phyloP scores from a whole-genome alignment of 2,329 filamentous ascomycete species.

The Trichophyton rubrum region DNA sequence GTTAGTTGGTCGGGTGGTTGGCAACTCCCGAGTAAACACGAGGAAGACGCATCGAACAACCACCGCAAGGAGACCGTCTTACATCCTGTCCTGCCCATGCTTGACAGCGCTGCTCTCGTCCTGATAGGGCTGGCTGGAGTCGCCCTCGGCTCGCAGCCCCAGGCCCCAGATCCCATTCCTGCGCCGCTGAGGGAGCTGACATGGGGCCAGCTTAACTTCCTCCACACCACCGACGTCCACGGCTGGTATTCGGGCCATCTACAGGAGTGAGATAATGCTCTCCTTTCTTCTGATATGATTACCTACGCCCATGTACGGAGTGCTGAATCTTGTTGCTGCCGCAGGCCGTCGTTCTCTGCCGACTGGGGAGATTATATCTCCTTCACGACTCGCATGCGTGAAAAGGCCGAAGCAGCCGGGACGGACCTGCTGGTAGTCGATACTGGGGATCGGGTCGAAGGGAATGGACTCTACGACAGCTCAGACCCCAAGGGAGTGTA shows the following conservation, averaged over 20 bases:
- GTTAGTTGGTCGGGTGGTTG: too few relatives aligned
- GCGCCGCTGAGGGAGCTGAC: slow-evolving; percentile 72
- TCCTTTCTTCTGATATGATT: slow-evolving; percentile 6
- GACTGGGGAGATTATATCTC: slow-evolving; percentile 98
- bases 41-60: too few relatives aligned
- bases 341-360: slow-evolving; percentile 42
- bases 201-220: slow-evolving; percentile 91
- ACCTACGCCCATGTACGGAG: not conserved
- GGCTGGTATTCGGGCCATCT: slow-evolving; percentile 92
- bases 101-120: slow-evolving; percentile 6
- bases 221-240: slow-evolving; percentile 95
- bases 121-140: slow-evolving; percentile 14
- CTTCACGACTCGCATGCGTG: slow-evolving; percentile 70
- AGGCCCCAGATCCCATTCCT: slow-evolving; percentile 61
- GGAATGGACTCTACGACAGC: slow-evolving; percentile 87
- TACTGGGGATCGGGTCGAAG: slow-evolving; percentile 85
- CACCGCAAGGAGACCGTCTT: too few relatives aligned
- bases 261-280: slow-evolving; percentile 53
- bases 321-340: not conserved
- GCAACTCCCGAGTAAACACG: too few relatives aligned
- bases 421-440: slow-evolving; percentile 86
- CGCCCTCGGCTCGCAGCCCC: slow-evolving; percentile 55
- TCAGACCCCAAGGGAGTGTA: slow-evolving; percentile 79
- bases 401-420: slow-evolving; percentile 63
- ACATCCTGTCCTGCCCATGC: slow-evolving; percentile 4